Evolutionary conservation across 352 stramenopile genomes (phyloP), one percentile per base, ranked within the genome.

Genomic region (Globisporangium mamillatum): DNA sequence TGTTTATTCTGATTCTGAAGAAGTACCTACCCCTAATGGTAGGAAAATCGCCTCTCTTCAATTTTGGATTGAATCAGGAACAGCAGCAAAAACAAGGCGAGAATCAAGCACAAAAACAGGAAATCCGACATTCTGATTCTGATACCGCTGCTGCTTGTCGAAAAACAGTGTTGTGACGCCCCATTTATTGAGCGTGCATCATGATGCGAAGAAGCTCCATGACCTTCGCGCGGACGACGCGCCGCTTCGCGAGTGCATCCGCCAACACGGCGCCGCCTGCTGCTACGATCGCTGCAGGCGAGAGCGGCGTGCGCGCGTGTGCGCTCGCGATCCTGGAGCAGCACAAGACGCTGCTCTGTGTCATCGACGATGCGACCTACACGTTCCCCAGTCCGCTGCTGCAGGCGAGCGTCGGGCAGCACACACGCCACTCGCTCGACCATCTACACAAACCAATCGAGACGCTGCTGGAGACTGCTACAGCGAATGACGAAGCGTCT

Each of bases 381-480:
- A 77, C 67, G 24, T 95, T 91, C 59, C 62, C 77, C 60, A 93
- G 86, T 58, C 72, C 85, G 20, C 70, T 93, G 10, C 22, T 93
- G 46, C 73, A 88, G 54, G 83, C 72, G 14, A 84, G 81, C 7
- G 71, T 93, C 7, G 88, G 84, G 0, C 81, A 90, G 64, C 88
- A 95, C 72, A 88, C 84, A 34, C 86, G 88, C 41, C 88, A 95
- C 69, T 85, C 86, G 32, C 76, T 95, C 2, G 86, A 95, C 67
- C 88, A 95, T 62, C 53, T 95, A 38, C 76, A 81, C 24, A 93
- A 92, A 59, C 86, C 86, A 0, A 38, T 94, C 1, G 84, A 91
- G 63, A 68, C 75, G 5, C 64, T 81, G 24, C 18, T 57, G 0
- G 38, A 55, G 4, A 32, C 2, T 16, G 18, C 1, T 4, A 1